A percentile compares a stretch with the other conserved stretches of the same genome.
Conservation (phyloP, 2,329 filamentous ascomycete genomes). For the Dothideomycetes sp. region DNA sequence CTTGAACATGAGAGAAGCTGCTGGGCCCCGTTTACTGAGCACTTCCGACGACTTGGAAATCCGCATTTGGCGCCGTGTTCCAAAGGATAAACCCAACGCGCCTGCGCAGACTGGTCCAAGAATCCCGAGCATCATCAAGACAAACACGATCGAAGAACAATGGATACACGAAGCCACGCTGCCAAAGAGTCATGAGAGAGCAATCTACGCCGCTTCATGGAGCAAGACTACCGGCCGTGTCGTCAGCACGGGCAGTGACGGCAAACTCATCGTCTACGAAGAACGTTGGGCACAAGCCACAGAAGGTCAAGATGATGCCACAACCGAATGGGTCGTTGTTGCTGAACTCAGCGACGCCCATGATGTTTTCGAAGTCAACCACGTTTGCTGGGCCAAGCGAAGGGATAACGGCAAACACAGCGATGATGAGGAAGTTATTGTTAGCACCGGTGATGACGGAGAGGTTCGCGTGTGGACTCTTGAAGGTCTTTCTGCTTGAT, state of each 20-base stretch:
- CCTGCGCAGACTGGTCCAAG: slow-evolving; percentile 39
- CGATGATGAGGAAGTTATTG: slow-evolving; percentile 70
- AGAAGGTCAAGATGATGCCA: slow-evolving; percentile 17
- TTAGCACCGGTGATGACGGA: slow-evolving; percentile 90
- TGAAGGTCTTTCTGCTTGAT: slow-evolving; percentile 16
- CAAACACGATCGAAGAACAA: slow-evolving; percentile 61
- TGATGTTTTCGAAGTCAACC: slow-evolving; percentile 90
- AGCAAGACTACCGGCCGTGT: slow-evolving; percentile 66
- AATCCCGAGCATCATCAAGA: slow-evolving; percentile 85
- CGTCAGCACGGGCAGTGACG: slow-evolving; percentile 85
- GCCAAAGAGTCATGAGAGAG: slow-evolving; percentile 65
- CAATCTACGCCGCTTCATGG: slow-evolving; percentile 81
- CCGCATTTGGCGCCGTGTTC: slow-evolving; percentile 64
- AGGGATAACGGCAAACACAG: slow-evolving; percentile 55
- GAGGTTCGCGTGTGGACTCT: slow-evolving; percentile 74
- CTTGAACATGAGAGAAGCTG: slow-evolving; percentile 30
- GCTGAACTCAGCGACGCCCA: slow-evolving; percentile 65
- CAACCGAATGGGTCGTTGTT: slow-evolving; percentile 61
- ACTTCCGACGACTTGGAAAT: slow-evolving; percentile 77
- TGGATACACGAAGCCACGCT: slow-evolving; percentile 74
- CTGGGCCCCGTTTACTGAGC: slow-evolving; percentile 59
- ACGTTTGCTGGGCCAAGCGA: slow-evolving; percentile 76
- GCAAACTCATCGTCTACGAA: slow-evolving; percentile 67
- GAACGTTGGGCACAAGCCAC: slow-evolving; percentile 43
- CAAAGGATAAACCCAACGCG: slow-evolving; percentile 41